Evolutionary conservation across 179 eudicot species (phyloP).

Genomic region (Corrigiola litoralis): DNA sequence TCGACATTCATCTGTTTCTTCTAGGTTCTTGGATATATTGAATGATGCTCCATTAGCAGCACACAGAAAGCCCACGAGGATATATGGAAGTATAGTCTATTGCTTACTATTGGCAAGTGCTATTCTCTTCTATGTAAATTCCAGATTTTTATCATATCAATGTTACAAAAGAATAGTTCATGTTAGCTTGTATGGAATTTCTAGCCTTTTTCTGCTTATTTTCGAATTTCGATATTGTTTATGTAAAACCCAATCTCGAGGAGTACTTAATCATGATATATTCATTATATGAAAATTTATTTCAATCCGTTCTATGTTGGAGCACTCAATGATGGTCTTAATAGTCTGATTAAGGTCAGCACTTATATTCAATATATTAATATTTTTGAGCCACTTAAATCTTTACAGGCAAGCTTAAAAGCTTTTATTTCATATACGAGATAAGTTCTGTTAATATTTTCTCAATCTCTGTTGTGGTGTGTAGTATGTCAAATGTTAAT

Average conservation of each 20-base stretch:
- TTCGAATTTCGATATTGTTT: background rate
- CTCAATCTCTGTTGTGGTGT: background rate
- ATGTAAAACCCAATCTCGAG: background rate
- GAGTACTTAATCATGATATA: background rate
- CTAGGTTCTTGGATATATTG: conserved; percentile 76
- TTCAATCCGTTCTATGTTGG: background rate
- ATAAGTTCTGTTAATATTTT: background rate
- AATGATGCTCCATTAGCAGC: conserved; percentile 95
- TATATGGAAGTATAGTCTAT: conserved; percentile 72
- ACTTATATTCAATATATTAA: no score
- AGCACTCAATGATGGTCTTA: background rate
- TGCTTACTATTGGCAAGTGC: conserved; percentile 80
- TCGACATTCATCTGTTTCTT: conserved; percentile 13
- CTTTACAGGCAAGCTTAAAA: background rate
- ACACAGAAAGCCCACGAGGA: conserved; percentile 77
- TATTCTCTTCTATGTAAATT: conserved; percentile 14
- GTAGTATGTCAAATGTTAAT: conserved; percentile 13
- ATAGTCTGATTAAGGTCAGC: no score
- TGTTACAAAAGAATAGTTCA: background rate
- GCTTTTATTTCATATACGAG: background rate
- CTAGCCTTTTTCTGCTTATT: background rate
- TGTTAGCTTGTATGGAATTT: conserved; percentile 2
- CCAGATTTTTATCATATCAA: background rate
- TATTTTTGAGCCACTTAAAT: no score
- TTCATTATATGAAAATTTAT: background rate